Percentiles rank a stretch among this genome's conserved stretches.
These are phyloP conservation scores for Camellia japonica DNA, from an alignment of 148 eudicot genomes.

Conservation along the genomic window DNA sequence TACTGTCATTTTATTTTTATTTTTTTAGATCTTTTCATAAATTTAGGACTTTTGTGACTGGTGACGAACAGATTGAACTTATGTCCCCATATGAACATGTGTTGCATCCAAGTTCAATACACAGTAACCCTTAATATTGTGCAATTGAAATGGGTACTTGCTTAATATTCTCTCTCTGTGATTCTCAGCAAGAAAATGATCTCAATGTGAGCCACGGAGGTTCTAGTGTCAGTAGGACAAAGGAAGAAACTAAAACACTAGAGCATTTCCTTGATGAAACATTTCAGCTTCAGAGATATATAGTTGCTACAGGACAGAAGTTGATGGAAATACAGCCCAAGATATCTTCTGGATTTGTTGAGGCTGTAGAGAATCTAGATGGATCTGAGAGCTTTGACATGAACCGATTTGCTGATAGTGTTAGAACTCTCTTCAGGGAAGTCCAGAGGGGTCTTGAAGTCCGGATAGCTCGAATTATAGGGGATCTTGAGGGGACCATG, in stretches of 20 bases:
- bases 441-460: slow-evolving; percentile 90
- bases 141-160: background rate
- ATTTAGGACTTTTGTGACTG: too few relatives aligned
- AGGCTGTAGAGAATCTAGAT: slow-evolving; percentile 35
- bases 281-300: slow-evolving; percentile 82
- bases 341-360: slow-evolving; percentile 57
- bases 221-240: slow-evolving; percentile 39
- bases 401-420: slow-evolving; percentile 71
- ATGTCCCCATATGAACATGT: background rate
- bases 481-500: slow-evolving; percentile 87
- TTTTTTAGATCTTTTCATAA: too few relatives aligned
- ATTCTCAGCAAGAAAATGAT: slow-evolving; percentile 58
- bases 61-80: background rate
- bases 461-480: slow-evolving; percentile 72
- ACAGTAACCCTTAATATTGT: background rate
- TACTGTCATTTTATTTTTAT: too few relatives aligned
- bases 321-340: slow-evolving; percentile 72
- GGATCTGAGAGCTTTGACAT: slow-evolving; percentile 57
- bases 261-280: slow-evolving; percentile 85
- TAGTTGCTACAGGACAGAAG: slow-evolving; percentile 94
- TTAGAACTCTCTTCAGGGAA: slow-evolving; percentile 64
- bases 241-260: slow-evolving; percentile 60
- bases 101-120: background rate
- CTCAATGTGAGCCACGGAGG: slow-evolving; percentile 34
- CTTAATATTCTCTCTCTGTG: background rate